Base-by-base conservation (phyloP, 2,329 filamentous ascomycete species). In the Arachnomyces sp. region DNA sequence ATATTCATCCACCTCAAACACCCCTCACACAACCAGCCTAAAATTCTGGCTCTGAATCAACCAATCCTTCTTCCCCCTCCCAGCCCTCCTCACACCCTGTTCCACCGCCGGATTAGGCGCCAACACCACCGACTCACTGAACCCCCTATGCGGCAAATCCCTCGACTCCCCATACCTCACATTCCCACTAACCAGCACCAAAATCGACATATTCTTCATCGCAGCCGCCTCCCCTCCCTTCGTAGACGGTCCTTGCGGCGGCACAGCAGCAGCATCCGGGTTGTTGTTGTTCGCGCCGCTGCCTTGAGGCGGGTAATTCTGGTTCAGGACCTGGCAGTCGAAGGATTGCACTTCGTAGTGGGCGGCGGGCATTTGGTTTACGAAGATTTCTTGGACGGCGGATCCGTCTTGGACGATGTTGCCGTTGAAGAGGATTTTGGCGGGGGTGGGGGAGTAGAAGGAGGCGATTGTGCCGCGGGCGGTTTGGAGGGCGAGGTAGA, bases 381-480 rank as follows among this genome's bases (percentile, higher is more conserved):
- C 72, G 49, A 88, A 83, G 18, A 87, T 73, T 13, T 72, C 71
- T 51, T 82, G 77, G 53, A 88, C 81, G 33, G 79, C 78, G 37
- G 68, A 65, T 0, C 80, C 81, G 41, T 77, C 72, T 28, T 73
- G 61, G 29, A 85, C 66, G 2, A 76, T 63, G 35, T 79, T 79
- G 52, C 88, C 87, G 65, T 94, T 94, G 71, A 88, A 81, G 53
- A 79, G 76, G 53, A 94, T 88, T 57, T 80, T 77, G 38, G 84
- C 66, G 2, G 71, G 54, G 0, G 61, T 72, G 8, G 71, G 50
- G 16, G 74, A 75, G 69, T 94, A 94, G 70, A 81, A 93, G n/a
- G 67, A 65, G 13, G 73, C 57, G 11, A 94, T 72, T 7, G 69
- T 66, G 32, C 66, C 61, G 47, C 74, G 71, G 31, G 70, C 62